Evolutionary conservation across 75 land plant species (phyloP), one percentile per base, ranked within the genome.

Genomic region (Pseudotsuga menziesii): DNA sequence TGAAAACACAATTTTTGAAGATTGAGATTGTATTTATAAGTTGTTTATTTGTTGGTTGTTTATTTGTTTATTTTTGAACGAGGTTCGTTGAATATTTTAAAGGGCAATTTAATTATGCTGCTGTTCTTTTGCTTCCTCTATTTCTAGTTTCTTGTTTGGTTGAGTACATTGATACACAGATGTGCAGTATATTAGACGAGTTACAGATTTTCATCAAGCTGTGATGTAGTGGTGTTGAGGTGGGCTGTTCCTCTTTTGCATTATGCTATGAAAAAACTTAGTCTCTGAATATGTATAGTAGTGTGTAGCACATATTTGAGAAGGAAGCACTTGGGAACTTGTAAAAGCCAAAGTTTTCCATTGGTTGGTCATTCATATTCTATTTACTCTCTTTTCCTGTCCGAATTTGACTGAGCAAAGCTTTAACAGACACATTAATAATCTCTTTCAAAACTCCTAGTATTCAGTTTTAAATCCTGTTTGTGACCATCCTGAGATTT

Each of bases 11-110:
- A 76, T 58, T 59, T n/a, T 58, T 2, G 61, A 58, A 17, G 22
- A 32, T 17, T 61, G 25, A 11, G 15, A 8, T 17, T 76, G 3
- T 20, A 76, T 41, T 72, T 75, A 22, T 11, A 54, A 16, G 17
- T 71, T 70, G 7, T 35, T 77, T 29, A 14, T 79, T 17, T 54
- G 52, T 29, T 54, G 74, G 57, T 78, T 78, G 78, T n/a, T n/a
- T n/a, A n/a, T n/a, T n/a, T n/a, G n/a, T n/a, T n/a, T n/a, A n/a
- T n/a, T n/a, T n/a, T n/a, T n/a, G n/a, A n/a, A n/a, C 27, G 23
- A 75, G 25, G 25, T 5, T 55, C 56, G 16, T 73, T 48, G 22
- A 29, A 35, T 3, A 48, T 75, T 3, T 25, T 56, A 22, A 61
- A 14, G 25, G 57, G 7, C 9, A 41, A 32, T 22, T 77, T 15